A percentile compares a stretch with the other conserved stretches of the same genome.
phyloP scores from a whole-genome alignment of 202 grass and related monocot genomes.

The Panicum hallii region DNA sequence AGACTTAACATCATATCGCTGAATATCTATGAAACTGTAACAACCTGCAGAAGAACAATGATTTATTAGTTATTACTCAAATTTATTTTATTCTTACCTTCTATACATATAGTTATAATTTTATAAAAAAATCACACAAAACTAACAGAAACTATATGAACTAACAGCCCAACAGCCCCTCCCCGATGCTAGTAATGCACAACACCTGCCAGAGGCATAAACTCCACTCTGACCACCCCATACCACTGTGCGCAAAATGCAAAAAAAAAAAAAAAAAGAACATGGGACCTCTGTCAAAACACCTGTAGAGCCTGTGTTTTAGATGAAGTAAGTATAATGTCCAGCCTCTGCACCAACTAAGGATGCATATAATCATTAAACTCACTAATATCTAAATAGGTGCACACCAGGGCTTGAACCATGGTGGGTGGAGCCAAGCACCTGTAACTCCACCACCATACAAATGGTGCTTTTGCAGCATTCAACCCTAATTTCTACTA shows the following conservation, averaged over 20 bases:
- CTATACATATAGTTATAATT: neutral
- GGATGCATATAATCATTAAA: neutral
- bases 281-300: neutral
- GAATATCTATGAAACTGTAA: neutral
- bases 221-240: neutral
- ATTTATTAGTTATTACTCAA: slow-evolving; percentile 4
- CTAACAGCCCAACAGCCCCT: neutral
- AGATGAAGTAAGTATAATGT: neutral
- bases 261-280: neutral
- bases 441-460: neutral
- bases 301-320: neutral
- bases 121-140: neutral
- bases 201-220: neutral
- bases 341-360: neutral
- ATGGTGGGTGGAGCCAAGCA: neutral
- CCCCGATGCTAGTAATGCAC: neutral
- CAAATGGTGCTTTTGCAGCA: neutral
- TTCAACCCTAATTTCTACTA: neutral
- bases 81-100: neutral
- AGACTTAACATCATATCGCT: neutral
- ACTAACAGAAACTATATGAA: neutral
- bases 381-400: neutral
- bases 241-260: neutral
- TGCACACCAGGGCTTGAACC: neutral
- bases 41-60: neutral